Evolutionary conservation across 73 alveolate genomes (phyloP).

Genomic region (Tetrahymena malaccensis): DNA sequence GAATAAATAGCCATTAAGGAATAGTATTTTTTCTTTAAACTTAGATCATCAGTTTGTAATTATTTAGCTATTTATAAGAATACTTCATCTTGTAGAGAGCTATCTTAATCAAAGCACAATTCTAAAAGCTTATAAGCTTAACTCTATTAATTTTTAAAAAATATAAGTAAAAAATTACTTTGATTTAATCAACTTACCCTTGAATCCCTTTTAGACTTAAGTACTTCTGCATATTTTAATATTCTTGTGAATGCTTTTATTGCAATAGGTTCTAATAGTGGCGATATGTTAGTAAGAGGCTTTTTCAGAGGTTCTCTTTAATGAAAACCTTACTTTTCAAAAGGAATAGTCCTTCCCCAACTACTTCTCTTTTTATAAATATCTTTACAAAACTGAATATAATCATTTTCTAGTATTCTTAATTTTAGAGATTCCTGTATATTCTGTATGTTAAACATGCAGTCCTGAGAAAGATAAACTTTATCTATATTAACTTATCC

Average conservation of each 20-base stretch:
- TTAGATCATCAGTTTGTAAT: neutral
- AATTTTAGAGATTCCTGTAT: neutral
- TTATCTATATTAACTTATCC: neutral
- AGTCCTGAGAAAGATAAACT: neutral
- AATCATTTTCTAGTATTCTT: neutral
- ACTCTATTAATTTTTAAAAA: neutral
- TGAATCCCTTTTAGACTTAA: neutral
- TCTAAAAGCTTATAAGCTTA: neutral
- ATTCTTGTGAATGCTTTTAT: neutral
- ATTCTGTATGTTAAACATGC: neutral
- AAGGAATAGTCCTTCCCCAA: neutral
- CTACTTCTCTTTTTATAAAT: neutral
- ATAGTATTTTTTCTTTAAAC: neutral
- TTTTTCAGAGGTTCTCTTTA: neutral
- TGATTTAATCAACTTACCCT: neutral
- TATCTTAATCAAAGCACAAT: neutral
- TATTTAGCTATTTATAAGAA: neutral
- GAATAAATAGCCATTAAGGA: neutral
- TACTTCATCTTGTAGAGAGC: neutral
- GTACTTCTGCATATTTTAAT: neutral
- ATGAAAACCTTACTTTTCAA: neutral
- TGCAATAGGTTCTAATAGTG: neutral
- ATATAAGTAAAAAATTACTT: neutral
- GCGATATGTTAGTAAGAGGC: neutral
- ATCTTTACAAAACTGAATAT: neutral